Percentiles rank a stretch among this genome's conserved stretches.
These are phyloP conservation scores for Thelonectria discophora DNA, from an alignment of 2,329 filamentous ascomycete species.

Conservation along the genomic window DNA sequence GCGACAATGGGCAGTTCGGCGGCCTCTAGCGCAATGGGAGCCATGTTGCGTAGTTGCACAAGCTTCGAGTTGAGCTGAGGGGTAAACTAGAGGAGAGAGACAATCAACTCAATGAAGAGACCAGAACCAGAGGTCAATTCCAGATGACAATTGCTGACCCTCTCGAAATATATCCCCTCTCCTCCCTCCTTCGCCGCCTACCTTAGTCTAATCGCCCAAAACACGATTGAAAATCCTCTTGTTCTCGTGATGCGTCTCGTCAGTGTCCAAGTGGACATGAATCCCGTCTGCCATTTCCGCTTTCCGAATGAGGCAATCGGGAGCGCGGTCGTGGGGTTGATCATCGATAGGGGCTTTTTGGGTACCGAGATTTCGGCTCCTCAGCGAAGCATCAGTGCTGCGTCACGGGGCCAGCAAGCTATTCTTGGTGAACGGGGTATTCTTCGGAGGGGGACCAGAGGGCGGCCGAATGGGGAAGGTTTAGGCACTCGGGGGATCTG, in stretches of 20 bases:
- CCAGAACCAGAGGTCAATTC: neutral
- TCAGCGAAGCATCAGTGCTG: slow-evolving; percentile 17
- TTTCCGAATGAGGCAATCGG: slow-evolving; percentile 30
- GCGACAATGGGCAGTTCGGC: slow-evolving; percentile 28
- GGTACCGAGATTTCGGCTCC: slow-evolving; percentile 19
- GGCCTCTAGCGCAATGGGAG: slow-evolving; percentile 38
- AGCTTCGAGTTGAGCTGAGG: slow-evolving; percentile 5
- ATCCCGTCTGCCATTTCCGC: slow-evolving; percentile 18
- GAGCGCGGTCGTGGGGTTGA: slow-evolving; percentile 23
- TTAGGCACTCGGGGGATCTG: slow-evolving; percentile 26
- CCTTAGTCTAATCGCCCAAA: neutral
- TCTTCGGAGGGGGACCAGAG: slow-evolving; percentile 1
- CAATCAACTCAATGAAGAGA: neutral
- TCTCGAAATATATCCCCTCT: slow-evolving; percentile 23
- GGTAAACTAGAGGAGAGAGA: neutral
- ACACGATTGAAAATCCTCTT: neutral
- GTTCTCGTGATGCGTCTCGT: slow-evolving; percentile 22
- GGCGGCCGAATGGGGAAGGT: slow-evolving; percentile 22
- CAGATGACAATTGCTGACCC: neutral
- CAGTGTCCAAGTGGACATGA: neutral
- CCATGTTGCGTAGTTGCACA: slow-evolving; percentile 28
- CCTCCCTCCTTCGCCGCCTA: neutral
- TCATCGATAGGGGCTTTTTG: neutral
- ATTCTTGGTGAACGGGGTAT: neutral
- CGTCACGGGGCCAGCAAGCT: slow-evolving; percentile 10